Conservation (phyloP, 495 filamentous ascomycete genomes). For the Aspergillus incahuasiensis region DNA sequence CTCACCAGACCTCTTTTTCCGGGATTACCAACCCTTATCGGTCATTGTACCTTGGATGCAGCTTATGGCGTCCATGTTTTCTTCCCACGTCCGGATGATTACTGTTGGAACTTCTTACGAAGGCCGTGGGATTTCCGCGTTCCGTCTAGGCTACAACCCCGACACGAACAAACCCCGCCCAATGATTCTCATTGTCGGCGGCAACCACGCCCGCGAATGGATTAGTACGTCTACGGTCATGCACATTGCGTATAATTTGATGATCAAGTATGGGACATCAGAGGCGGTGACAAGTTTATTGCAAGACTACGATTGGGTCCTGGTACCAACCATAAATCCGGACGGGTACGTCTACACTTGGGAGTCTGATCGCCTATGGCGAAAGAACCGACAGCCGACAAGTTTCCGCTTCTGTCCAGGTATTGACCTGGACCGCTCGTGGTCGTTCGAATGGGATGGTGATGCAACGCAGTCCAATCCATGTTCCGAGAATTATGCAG, state of each 20-base stretch:
- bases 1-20: constrained; percentile 64
- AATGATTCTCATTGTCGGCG: constrained; percentile 79
- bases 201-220: constrained; percentile 92
- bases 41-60: constrained; percentile 87
- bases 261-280: constrained; percentile 70
- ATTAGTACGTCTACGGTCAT: constrained; percentile 89
- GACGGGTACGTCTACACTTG: constrained; percentile 94
- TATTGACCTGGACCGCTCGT: constrained; percentile 83
- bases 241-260: constrained; percentile 84
- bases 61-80: constrained; percentile 81
- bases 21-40: constrained; percentile 75
- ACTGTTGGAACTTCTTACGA: constrained; percentile 79
- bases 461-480: constrained; percentile 66
- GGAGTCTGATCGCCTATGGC: constrained; percentile 89
- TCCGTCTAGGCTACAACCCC: constrained; percentile 66
- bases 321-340: constrained; percentile 86
- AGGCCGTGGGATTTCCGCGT: constrained; percentile 75
- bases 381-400: constrained; percentile 88
- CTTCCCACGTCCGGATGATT: constrained; percentile 66
- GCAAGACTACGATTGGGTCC: constrained; percentile 76
- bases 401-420: constrained; percentile 78
- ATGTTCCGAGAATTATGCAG: constrained; percentile 88
- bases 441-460: constrained; percentile 78
- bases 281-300: constrained; percentile 68
- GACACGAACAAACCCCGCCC: constrained; percentile 50